These are phyloP conservation scores for Beta macrorhiza DNA, from an alignment of 179 eudicot species.

Conservation along the genomic window DNA sequence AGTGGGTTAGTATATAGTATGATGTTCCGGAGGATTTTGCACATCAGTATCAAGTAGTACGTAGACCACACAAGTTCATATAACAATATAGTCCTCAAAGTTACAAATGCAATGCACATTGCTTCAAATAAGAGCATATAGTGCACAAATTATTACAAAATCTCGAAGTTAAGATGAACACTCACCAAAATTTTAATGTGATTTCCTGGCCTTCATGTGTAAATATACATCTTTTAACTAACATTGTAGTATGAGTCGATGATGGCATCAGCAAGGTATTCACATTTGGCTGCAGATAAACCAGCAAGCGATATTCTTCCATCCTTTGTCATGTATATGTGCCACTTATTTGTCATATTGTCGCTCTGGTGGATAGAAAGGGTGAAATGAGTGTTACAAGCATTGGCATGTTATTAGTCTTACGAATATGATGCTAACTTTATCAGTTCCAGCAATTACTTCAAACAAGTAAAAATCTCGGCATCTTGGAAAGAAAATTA, in stretches of 20 bases:
- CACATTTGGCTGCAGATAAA: constrained; percentile 80
- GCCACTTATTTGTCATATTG: constrained; percentile 92
- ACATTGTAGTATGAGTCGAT: constrained; percentile 86
- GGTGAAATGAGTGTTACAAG: not conserved
- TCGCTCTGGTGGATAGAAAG: constrained; percentile 54
- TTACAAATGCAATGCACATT: not conserved
- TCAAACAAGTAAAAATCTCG: not conserved
- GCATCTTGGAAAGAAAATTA: constrained; percentile 17
- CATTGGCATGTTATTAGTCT: not conserved
- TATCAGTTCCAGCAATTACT: not conserved
- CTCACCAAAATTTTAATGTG: constrained; percentile 19
- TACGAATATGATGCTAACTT: not conserved
- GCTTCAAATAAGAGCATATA: constrained; percentile 17
- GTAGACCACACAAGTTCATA: not conserved
- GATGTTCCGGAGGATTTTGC: not conserved
- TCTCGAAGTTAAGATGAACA: constrained; percentile 22
- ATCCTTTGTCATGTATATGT: constrained; percentile 94
- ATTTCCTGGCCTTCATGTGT: constrained; percentile 2
- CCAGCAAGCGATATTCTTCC: constrained; percentile 98
- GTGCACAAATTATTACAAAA: constrained; percentile 24
- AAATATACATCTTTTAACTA: constrained; percentile 38
- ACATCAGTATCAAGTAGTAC: not conserved
- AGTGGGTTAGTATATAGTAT: not conserved
- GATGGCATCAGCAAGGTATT: constrained; percentile 96
- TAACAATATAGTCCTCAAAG: not conserved